These are phyloP conservation scores for Zychaea mexicana DNA, from an alignment of 371 early-diverging fungal species.

Conservation along the genomic window DNA sequence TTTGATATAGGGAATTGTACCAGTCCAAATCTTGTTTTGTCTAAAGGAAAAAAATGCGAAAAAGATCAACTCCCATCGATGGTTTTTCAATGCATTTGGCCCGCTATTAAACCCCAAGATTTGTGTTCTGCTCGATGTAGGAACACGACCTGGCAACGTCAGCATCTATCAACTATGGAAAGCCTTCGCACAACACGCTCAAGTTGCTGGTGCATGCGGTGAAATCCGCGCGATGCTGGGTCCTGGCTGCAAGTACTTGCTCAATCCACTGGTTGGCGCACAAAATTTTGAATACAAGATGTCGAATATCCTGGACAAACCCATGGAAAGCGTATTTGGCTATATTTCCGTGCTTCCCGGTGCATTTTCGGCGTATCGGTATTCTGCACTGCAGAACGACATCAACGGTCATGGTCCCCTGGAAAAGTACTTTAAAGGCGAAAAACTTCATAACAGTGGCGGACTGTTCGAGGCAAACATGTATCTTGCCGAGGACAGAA, in stretches of 20 bases:
- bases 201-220: slow-evolving; percentile 82
- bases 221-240: slow-evolving; percentile 69
- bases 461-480: slow-evolving; percentile 73
- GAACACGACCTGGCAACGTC: slow-evolving; percentile 62
- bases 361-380: slow-evolving; percentile 75
- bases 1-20: slow-evolving; percentile 61
- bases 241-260: slow-evolving; percentile 53
- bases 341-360: slow-evolving; percentile 84
- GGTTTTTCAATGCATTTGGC: slow-evolving; percentile 86
- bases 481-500: slow-evolving; percentile 80
- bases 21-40: slow-evolving; percentile 81
- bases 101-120: slow-evolving; percentile 70
- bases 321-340: slow-evolving; percentile 81
- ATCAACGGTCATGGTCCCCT: slow-evolving; percentile 62
- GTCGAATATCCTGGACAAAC: slow-evolving; percentile 85
- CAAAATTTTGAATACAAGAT: slow-evolving; percentile 96
- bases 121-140: slow-evolving; percentile 78
- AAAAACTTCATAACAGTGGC: slow-evolving; percentile 46
- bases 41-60: slow-evolving; percentile 88
- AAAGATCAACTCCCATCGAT: slow-evolving; percentile 88
- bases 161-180: slow-evolving; percentile 75
- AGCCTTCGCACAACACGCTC: slow-evolving; percentile 60
- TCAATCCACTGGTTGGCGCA: slow-evolving; percentile 87
- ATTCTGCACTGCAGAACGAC: slow-evolving; percentile 56
- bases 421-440: slow-evolving; percentile 69